Percentiles rank a stretch among this genome's conserved stretches.
Conservation (phyloP, 306 rosid species). For the Rosa multiflora region DNA sequence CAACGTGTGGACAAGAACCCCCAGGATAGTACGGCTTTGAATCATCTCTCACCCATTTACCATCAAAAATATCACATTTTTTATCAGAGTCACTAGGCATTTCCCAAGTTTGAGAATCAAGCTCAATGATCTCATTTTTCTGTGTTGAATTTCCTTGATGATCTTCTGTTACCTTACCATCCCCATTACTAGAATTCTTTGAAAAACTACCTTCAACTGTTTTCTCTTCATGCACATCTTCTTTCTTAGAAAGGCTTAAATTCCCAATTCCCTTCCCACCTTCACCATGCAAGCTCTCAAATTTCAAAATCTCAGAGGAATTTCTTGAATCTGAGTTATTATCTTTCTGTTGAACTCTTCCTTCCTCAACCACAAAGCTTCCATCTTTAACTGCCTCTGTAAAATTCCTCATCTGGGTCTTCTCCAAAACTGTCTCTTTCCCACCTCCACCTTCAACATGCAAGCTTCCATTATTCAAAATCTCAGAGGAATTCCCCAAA, state of each 20-base stretch:
- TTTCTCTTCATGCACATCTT: constrained; percentile 12
- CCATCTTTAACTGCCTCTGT: constrained; percentile 25
- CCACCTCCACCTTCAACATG: neutral
- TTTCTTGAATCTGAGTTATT: constrained; percentile 2
- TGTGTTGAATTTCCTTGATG: neutral
- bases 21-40: constrained; percentile 79
- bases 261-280: constrained; percentile 27
- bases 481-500: constrained; percentile 12
- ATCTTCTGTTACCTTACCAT: constrained; percentile 1
- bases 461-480: neutral
- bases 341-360: constrained; percentile 15
- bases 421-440: neutral
- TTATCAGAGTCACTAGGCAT: constrained; percentile 28
- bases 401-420: constrained; percentile 23
- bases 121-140: neutral
- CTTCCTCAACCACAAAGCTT: constrained; percentile 33
- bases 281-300: constrained; percentile 31
- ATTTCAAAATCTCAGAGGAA: constrained; percentile 16
- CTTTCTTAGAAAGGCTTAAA: constrained; percentile 11
- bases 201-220: neutral
- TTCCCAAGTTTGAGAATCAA: constrained; percentile 20
- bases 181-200: constrained; percentile 22
- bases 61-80: constrained; percentile 69
- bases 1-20: constrained; percentile 84
- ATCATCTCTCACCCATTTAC: constrained; percentile 78